Base-by-base conservation (phyloP, 192 early-diverging fungal species). In the Dimargaris xerosporica region DNA sequence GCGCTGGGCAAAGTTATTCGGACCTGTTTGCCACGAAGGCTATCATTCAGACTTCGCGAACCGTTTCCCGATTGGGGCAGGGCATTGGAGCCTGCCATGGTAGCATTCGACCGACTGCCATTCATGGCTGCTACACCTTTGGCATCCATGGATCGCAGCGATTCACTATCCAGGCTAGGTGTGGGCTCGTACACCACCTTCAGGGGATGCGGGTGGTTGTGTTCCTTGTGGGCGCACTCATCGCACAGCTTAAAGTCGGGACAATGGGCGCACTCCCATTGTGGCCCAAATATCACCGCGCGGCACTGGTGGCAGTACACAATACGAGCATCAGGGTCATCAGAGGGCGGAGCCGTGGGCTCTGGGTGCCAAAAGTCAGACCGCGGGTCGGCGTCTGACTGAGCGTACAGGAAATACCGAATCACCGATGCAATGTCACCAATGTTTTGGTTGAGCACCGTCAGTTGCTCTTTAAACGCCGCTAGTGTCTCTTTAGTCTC, bases 281-380 rank as follows among this genome's bases (percentile, higher is more conserved):
- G 31, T 39, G 16, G 6, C 2, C 58, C 58, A 7, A 60, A 34
- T 12, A 60, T 60, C 41, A 60, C 58, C 39, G 39, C 34, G 5
- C 58, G 58, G 30, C 58, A 60, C 15, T 44, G 17, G n/a, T 28
- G 16, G 42, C 58, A 60, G n/a, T 42, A 34, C 5, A 60, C 58
- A 11, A 60, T 44, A 16, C 11, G 21, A 16, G 58, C 25, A 7
- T 60, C 58, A 1, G 58, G 58, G 58, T 60, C 58, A n/a, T 43
- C n/a, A 5, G 31, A 3, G 21, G 58, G 58, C 5, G 9, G 58
- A 5, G 21, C 42, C 5, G 30, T 60, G 39, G 58, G 58, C 23
- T 60, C 58, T 11, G 30, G 39, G 43, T 60, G 42, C 58, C 58
- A 60, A 23, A 60, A 60, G 0, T 44, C 16, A 15, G 58, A 41